Evolutionary conservation across 2,329 filamentous ascomycete species (phyloP), one percentile per base, ranked within the genome.

Genomic region (Lachnellula subtilissima): DNA sequence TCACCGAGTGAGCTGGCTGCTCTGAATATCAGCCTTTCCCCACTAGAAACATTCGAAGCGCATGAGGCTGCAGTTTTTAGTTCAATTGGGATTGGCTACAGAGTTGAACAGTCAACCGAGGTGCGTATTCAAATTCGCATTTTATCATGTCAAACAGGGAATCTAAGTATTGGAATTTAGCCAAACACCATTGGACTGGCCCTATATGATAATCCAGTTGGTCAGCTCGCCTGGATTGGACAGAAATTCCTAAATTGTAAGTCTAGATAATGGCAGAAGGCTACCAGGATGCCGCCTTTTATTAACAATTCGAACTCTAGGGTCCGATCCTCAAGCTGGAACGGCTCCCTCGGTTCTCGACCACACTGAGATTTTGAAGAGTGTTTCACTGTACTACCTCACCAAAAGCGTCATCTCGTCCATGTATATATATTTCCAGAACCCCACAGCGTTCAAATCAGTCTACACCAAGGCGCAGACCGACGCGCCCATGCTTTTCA

Each of bases 351-450:
- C 61, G 14, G 39, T 58, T 9, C 22, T 63, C 1, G 60, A 45
- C 6, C 53, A 51, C 39, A 58, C 56, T 37, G 57, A 61, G 37
- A 60, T 63, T 12, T 52, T 63, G 5, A 55, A 49, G 1, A 35
- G 47, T 8, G 60, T 61, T 23, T 62, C 61, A 7, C 52, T 64
- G 9, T 62, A 59, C 50, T 64, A 62, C 39, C 54, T 64, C 17
- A 58, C 55, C 23, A 48, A 48, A 5, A 53, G 45, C 4, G 56
- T 62, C 52, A 36, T 52, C 0, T 69, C 74, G 12, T 73, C 72
- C 52, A 63, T 75, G 57, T 67, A 72, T 54, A 73, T 71, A 19
- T 67, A 74, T 62, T 65, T 70, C 23, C 68, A 73, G 35, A 69
- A 72, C 59, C 64, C 74, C 17, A 69, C 69, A 61, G 67, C 72